A percentile compares a stretch with the other conserved stretches of the same genome.
Conservation (phyloP, 768 basidiomycete species). For the Hirschioporus abietinus region DNA sequence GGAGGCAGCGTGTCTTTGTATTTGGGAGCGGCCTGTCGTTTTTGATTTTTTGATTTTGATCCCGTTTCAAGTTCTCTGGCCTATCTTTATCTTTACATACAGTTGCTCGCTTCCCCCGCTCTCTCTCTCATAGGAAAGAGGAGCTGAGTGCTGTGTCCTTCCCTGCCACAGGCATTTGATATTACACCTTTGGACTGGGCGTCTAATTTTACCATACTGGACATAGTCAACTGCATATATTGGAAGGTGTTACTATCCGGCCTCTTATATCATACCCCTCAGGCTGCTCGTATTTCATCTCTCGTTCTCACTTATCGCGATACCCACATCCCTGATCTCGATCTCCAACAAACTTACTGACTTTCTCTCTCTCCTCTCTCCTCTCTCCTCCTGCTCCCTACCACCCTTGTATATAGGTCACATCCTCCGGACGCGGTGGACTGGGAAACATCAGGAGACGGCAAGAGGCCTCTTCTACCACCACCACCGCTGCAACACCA, state of each 20-base stretch:
- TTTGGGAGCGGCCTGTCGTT: too few species aligned
- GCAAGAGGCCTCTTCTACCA: background rate
- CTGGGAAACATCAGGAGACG: background rate
- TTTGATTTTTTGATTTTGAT: background rate
- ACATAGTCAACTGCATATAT: background rate
- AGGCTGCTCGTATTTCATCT: too few species aligned
- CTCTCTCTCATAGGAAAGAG: background rate
- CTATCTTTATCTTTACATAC: too few species aligned
- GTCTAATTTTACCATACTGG: constrained; percentile 1
- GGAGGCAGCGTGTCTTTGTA: too few species aligned
- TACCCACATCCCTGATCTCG: background rate
- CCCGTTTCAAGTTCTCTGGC: background rate
- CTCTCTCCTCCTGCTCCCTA: background rate
- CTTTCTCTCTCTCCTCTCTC: too few species aligned
- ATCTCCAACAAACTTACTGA: background rate
- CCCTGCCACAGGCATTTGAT: background rate
- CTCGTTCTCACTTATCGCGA: background rate
- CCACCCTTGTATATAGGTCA: background rate
- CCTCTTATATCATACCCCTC: background rate
- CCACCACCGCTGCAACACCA: background rate
- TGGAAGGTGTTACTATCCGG: background rate
- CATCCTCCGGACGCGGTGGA: background rate
- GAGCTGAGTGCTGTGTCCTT: background rate
- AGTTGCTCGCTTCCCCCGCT: background rate
- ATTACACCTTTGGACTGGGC: too few species aligned